Percentiles rank a stretch among this genome's conserved stretches.
These are phyloP conservation scores for Puccinia horiana DNA, from an alignment of 1,284 basidiomycete species.

Conservation along the genomic window DNA sequence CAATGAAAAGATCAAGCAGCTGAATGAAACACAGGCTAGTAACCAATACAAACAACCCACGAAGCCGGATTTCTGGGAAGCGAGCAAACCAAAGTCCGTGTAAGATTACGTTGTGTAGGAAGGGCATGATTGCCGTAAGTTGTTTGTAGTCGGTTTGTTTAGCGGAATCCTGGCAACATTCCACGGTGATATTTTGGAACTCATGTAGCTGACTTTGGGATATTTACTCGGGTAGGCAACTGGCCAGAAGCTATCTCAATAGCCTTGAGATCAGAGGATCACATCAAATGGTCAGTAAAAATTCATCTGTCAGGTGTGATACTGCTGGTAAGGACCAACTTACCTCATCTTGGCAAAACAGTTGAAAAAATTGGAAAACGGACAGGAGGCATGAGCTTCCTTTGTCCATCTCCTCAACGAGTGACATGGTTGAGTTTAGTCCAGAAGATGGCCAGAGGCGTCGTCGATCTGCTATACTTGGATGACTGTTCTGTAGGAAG, in stretches of 20 bases:
- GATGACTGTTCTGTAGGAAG: too few species aligned
- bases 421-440: not conserved
- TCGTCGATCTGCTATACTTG: not conserved
- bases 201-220: not conserved
- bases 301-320: too few species aligned
- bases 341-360: not conserved
- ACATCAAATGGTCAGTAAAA: too few species aligned
- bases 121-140: not conserved
- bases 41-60: too few species aligned
- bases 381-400: not conserved
- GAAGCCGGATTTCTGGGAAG: too few species aligned
- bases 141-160: not conserved
- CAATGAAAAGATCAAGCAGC: too few species aligned
- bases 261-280: not conserved
- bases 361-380: too few species aligned
- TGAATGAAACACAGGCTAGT: too few species aligned
- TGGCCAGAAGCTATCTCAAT: not conserved
- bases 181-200: not conserved
- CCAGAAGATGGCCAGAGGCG: not conserved
- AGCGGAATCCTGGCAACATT: not conserved
- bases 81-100: too few species aligned
- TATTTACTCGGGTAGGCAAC: not conserved
- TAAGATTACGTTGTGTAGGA: not conserved
- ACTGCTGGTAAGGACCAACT: too few species aligned
- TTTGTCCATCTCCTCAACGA: not conserved